A percentile compares a stretch with the other conserved stretches of the same genome.
phyloP scores from a whole-genome alignment of 306 rosid genomes.

The Prunus padus region DNA sequence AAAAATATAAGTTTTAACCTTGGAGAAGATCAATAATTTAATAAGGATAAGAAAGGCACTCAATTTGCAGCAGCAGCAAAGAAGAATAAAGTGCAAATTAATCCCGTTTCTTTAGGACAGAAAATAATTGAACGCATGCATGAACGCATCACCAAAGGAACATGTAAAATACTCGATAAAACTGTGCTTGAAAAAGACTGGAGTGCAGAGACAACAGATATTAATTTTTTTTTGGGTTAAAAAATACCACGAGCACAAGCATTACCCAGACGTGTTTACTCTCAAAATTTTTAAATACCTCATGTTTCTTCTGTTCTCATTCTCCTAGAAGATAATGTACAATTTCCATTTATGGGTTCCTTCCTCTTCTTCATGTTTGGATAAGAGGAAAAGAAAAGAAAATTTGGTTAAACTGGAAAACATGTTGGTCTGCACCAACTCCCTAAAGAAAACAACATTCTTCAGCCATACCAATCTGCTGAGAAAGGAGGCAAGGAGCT shows the following conservation, averaged over 20 bases:
- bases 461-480: constrained; percentile 10
- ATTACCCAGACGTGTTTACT: constrained; percentile 24
- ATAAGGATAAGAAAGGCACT: background rate
- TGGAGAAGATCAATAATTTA: background rate
- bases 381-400: background rate
- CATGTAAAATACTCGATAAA: background rate
- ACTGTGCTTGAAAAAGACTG: background rate
- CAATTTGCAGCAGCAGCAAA: background rate
- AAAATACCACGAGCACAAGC: background rate
- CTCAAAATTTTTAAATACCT: constrained; percentile 30
- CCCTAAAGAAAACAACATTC: constrained; percentile 26
- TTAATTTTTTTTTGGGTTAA: background rate
- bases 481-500: constrained; percentile 24
- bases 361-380: constrained; percentile 18
- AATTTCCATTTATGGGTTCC: constrained; percentile 15
- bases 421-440: constrained; percentile 28
- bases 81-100: background rate
- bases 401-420: constrained; percentile 35
- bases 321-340: constrained; percentile 42
- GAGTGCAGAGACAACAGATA: background rate
- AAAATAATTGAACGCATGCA: background rate
- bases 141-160: background rate
- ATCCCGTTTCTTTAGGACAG: background rate
- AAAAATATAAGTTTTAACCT: background rate
- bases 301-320: constrained; percentile 18